Percentiles rank a stretch among this genome's conserved stretches.
These are phyloP conservation scores for Claviceps sp. DNA, from an alignment of 2,329 filamentous ascomycete genomes.

Conservation along the genomic window DNA sequence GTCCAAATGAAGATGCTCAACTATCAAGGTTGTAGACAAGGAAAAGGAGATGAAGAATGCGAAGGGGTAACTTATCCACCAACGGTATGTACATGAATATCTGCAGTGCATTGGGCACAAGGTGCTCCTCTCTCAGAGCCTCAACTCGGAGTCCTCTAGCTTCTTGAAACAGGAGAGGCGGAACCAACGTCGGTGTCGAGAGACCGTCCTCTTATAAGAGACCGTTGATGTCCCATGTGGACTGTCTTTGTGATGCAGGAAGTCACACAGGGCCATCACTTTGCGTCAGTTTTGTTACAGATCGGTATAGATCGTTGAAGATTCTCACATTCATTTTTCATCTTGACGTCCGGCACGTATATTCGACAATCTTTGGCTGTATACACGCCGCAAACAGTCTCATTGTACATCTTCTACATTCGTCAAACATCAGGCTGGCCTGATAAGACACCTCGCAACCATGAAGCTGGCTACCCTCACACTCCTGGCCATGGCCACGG, in stretches of 20 bases:
- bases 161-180: background rate
- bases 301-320: background rate
- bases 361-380: background rate
- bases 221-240: background rate
- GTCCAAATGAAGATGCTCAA: background rate
- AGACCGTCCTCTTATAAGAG: background rate
- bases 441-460: background rate
- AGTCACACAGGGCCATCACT: background rate
- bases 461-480: conserved; percentile 1
- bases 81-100: too few species aligned
- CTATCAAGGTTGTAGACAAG: background rate
- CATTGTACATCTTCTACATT: too few species aligned
- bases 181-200: background rate
- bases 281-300: background rate
- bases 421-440: too few species aligned
- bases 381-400: background rate
- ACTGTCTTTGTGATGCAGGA: background rate
- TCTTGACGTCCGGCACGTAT: background rate
- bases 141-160: too few species aligned
- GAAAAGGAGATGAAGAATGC: too few species aligned
- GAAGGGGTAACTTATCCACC: too few species aligned
- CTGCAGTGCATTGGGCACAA: background rate
- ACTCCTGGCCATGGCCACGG: background rate
- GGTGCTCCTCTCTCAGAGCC: background rate
- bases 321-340: background rate